Percentiles rank a stretch among this genome's conserved stretches.
Conservation (phyloP, 805 yeast species). For the Metschnikowia shivogae region DNA sequence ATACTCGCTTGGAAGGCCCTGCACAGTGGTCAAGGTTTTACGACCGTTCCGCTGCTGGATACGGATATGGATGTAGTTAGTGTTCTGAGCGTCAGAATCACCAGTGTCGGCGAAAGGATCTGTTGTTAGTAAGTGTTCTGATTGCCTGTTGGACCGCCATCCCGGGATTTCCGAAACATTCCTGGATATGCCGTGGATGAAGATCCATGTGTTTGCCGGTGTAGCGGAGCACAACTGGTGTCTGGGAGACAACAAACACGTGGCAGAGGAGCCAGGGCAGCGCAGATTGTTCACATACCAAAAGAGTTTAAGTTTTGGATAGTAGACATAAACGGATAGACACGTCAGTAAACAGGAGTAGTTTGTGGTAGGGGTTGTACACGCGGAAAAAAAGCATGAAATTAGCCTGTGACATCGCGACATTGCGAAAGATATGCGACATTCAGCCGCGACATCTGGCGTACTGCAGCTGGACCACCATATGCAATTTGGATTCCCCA, state of each 20-base stretch:
- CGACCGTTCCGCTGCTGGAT: conserved; percentile 99
- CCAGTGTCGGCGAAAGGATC: conserved; percentile 99
- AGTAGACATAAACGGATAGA: conserved; percentile 60
- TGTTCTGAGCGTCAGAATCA: conserved; percentile 96
- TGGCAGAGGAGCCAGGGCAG: background rate
- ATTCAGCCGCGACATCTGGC: background rate
- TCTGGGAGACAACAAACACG: too few relatives aligned
- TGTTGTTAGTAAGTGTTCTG: conserved; percentile 16
- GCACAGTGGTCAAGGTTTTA: conserved; percentile 96
- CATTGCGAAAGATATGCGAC: conserved; percentile 2
- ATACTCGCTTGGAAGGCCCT: conserved; percentile 93
- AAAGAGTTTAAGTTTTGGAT: conserved; percentile 85
- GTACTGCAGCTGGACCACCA: too few relatives aligned
- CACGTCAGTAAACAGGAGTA: conserved; percentile 11
- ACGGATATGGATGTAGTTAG: conserved; percentile 95
- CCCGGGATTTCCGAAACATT: background rate
- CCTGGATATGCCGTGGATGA: too few relatives aligned
- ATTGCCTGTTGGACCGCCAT: conserved; percentile 4
- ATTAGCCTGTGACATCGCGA: background rate
- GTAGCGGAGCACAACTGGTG: too few relatives aligned
- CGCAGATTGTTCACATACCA: conserved; percentile 40
- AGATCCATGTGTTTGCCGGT: too few relatives aligned
- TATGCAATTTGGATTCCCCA: background rate
- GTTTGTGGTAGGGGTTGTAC: conserved; percentile 4
- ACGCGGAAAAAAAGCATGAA: conserved; percentile 1